A percentile compares a stretch with the other conserved stretches of the same genome.
Evolutionary conservation across 2,329 filamentous ascomycete species (phyloP).

Genomic region (Rhinocladiella similis): DNA sequence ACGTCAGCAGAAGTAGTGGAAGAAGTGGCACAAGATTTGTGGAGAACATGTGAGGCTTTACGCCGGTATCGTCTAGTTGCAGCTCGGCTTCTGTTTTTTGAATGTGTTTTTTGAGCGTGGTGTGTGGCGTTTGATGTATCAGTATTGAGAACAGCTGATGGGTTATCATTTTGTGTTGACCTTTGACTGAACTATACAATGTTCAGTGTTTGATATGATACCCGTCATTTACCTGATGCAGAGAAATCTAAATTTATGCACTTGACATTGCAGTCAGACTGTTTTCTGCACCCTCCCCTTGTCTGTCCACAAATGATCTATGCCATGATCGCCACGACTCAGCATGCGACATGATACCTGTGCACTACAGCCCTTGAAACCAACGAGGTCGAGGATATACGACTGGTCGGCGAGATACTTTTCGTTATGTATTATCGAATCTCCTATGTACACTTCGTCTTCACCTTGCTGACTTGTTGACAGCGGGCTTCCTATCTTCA

Average conservation of each 20-base stretch:
- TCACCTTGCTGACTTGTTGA: too few relatives aligned
- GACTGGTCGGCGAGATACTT: too few relatives aligned
- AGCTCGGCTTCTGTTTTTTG: neutral
- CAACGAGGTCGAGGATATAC: too few relatives aligned
- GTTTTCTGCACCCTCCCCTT: too few relatives aligned
- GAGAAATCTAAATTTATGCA: neutral
- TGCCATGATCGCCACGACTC: too few relatives aligned
- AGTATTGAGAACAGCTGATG: neutral
- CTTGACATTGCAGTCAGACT: neutral
- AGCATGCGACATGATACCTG: too few relatives aligned
- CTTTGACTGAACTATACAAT: neutral
- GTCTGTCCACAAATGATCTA: too few relatives aligned
- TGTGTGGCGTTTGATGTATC: slow-evolving; percentile 5
- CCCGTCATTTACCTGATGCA: slow-evolving; percentile 5
- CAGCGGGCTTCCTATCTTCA: too few relatives aligned
- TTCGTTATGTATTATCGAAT: too few relatives aligned
- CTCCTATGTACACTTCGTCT: too few relatives aligned
- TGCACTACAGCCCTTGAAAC: too few relatives aligned
- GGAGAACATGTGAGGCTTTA: slow-evolving; percentile 32
- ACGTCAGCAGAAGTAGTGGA: slow-evolving; percentile 29
- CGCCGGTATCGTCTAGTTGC: neutral
- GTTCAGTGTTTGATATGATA: slow-evolving; percentile 13
- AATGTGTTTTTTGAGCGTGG: slow-evolving; percentile 10
- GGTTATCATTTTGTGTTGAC: neutral
- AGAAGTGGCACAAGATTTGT: slow-evolving; percentile 43